A percentile compares a stretch with the other conserved stretches of the same genome.
phyloP scores from a whole-genome alignment of 257 asterid species.

The Eustoma russellianum region DNA sequence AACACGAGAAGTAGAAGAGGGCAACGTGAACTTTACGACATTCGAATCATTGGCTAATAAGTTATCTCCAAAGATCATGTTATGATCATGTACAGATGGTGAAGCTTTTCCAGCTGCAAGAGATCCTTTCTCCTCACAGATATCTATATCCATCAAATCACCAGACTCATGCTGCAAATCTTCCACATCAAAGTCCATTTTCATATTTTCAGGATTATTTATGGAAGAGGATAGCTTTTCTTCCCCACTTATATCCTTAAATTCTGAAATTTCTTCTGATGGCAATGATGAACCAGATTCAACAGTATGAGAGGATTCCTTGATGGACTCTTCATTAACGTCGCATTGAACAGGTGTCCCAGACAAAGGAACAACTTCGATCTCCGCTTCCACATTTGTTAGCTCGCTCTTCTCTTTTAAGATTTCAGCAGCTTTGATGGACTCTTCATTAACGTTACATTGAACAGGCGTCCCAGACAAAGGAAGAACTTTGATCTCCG shows the following conservation, averaged over 20 bases:
- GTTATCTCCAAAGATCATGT: no score
- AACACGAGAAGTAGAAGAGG: conserved; percentile 18
- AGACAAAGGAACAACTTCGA: conserved; percentile 25
- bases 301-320: conserved; percentile 9
- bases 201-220: conserved; percentile 18
- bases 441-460: conserved; percentile 21
- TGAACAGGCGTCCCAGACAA: conserved; percentile 24
- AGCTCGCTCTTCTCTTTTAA: conserved; percentile 25
- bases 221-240: conserved; percentile 15
- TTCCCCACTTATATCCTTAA: conserved; percentile 14
- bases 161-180: conserved; percentile 25
- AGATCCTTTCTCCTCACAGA: conserved; percentile 11
- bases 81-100: conserved; percentile 9
- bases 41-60: no score
- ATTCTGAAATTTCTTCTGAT: conserved; percentile 19
- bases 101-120: conserved; percentile 20
- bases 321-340: conserved; percentile 17
- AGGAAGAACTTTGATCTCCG: conserved; percentile 25
- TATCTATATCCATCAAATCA: conserved; percentile 25
- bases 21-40: no score
- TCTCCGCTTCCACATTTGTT: conserved; percentile 17
- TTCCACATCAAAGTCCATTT: conserved; percentile 18
- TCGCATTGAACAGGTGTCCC: conserved; percentile 23
- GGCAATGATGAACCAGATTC: conserved; percentile 22
- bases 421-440: no score